phyloP scores from a whole-genome alignment of 116 monocot species.

The Papilionanthe hybrid region DNA sequence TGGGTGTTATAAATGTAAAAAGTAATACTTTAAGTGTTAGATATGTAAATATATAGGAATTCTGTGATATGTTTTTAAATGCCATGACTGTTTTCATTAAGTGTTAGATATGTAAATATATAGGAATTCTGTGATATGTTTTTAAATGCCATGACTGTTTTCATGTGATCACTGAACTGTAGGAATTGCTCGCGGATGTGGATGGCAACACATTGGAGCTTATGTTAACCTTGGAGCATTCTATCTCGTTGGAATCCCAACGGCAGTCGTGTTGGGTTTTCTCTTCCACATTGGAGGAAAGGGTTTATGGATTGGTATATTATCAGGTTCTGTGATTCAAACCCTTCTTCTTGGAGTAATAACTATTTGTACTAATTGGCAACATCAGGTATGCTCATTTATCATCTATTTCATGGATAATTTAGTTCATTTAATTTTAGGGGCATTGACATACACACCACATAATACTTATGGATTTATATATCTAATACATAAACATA shows the following conservation, averaged over 20 bases:
- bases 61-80: too few relatives aligned
- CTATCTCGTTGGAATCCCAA: constrained; percentile 43
- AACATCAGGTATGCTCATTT: constrained; percentile 38
- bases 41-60: too few relatives aligned
- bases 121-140: too few relatives aligned
- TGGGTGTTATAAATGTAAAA: too few relatives aligned
- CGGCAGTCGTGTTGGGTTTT: constrained; percentile 33
- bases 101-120: too few relatives aligned
- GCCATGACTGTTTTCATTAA: neutral
- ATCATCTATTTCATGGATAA: neutral
- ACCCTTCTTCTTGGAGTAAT: constrained; percentile 29
- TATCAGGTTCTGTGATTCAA: constrained; percentile 41
- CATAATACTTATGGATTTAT: too few relatives aligned
- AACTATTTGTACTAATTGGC: constrained; percentile 49
- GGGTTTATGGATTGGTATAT: constrained; percentile 63
- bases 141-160: neutral
- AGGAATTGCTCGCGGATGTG: constrained; percentile 50
- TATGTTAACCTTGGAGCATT: constrained; percentile 44
- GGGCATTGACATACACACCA: too few relatives aligned
- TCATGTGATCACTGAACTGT: neutral
- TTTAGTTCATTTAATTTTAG: too few relatives aligned
- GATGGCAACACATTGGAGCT: constrained; percentile 51
- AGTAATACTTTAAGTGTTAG: too few relatives aligned
- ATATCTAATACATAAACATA: too few relatives aligned
- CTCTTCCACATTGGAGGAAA: constrained; percentile 29